Evolutionary conservation across 106 monocot genomes (phyloP), one percentile per base, ranked within the genome.

Genomic region (Dendrobium huoshanense): DNA sequence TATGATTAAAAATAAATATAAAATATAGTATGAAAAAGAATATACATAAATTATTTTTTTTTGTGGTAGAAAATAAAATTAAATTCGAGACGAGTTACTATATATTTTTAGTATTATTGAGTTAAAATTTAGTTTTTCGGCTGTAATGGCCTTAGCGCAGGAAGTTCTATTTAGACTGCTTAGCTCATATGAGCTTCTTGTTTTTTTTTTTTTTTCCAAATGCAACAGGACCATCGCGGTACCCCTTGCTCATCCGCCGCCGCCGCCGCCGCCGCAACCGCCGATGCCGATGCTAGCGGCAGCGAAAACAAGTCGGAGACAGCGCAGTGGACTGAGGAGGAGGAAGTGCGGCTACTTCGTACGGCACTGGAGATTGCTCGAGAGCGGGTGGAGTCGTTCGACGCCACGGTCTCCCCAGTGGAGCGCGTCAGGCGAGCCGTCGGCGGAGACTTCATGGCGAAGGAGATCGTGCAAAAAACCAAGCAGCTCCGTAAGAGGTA

Each of bases 371-470:
- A 42, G 42, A 43, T 74, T n/a, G 7, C 74, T 42, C 41, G 74
- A 74, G 74, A 74, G 74, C 74, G 43, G 17, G 41, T 74, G 74
- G 41, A 74, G 41, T 73, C 73, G 6, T 73, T 73, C 42, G 42
- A 73, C 42, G 43, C 74, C 6, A 20, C 41, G 7, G 19, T 42
- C 74, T 74, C 74, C 42, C 74, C 74, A 1, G 43, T 74, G 17
- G 42, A 43, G n/a, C 74, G 43, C 18, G 43, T 74, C 43, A 37
- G 74, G 20, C 43, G 43, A 74, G 41, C 20, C 43, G n/a, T 74
- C 74, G 43, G 43, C n/a, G 43, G 29, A 74, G 29, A 74, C 20
- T 74, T 74, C 74, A 42, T 7, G 41, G 42, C 42, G 19, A 15
- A 22, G 19, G 43, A 74, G 43, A 43, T 74, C 18, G 43, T 74